Conservation (phyloP, 805 yeast genomes). For the Candida mattraensis region DNA sequence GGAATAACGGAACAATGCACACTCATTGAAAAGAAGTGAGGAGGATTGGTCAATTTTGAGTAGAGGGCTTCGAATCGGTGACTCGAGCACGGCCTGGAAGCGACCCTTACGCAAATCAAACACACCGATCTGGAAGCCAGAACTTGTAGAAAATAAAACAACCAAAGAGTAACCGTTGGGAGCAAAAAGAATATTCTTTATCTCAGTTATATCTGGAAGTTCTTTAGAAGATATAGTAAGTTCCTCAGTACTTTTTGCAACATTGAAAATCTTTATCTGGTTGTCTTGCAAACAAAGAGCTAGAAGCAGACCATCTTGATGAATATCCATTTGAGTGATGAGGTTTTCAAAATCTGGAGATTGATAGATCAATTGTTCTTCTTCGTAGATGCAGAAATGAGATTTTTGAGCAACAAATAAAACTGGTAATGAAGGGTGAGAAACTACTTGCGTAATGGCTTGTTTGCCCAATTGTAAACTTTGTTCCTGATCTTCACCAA, state of each 20-base stretch:
- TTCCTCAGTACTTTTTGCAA: conserved; percentile 38
- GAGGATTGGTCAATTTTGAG: conserved; percentile 21
- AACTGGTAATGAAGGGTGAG: conserved; percentile 14
- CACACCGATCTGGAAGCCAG: conserved; percentile 17
- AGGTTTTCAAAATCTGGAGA: conserved; percentile 9
- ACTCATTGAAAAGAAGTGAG: conserved; percentile 15
- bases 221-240: conserved; percentile 30
- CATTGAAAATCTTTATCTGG: conserved; percentile 38
- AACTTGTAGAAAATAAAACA: conserved; percentile 10
- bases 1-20: conserved; percentile 16
- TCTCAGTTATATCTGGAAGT: conserved; percentile 8
- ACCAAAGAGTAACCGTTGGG: conserved; percentile 64
- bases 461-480: conserved; percentile 6
- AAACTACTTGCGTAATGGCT: conserved; percentile 7
- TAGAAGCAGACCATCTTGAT: conserved; percentile 39
- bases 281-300: conserved; percentile 38
- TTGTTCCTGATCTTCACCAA: conserved; percentile 4
- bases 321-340: conserved; percentile 24
- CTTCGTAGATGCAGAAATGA: conserved; percentile 12
- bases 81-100: conserved; percentile 8
- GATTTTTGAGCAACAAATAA: conserved; percentile 15
- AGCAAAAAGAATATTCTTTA: conserved; percentile 49
- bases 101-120: conserved; percentile 26
- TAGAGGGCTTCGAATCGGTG: not conserved
- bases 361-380: conserved; percentile 3